These are phyloP conservation scores for Noccaea bulbosa DNA, from an alignment of 345 rosid species.

Conservation along the genomic window DNA sequence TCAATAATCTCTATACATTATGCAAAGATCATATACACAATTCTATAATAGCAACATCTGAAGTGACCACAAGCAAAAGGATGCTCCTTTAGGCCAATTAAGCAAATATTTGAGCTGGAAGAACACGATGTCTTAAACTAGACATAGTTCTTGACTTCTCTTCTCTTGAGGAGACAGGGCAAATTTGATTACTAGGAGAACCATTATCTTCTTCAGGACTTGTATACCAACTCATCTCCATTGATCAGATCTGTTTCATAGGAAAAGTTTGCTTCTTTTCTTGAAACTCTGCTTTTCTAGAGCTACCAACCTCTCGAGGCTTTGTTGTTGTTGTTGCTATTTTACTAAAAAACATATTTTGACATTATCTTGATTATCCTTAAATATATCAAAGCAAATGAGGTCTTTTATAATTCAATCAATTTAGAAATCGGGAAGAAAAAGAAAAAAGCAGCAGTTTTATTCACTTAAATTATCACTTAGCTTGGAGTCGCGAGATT, in stretches of 20 bases:
- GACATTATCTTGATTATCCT: no score
- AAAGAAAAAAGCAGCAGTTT: no score
- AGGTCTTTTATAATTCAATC: no score
- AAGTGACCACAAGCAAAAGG: slow-evolving; percentile 87
- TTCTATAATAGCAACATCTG: slow-evolving; percentile 33
- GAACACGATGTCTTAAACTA: slow-evolving; percentile 90
- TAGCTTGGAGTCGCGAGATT: no score
- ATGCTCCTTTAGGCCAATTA: slow-evolving; percentile 89
- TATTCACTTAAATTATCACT: no score
- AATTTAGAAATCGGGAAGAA: no score
- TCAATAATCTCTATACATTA: no score
- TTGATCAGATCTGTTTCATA: slow-evolving; percentile 76
- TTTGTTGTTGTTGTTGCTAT: not conserved
- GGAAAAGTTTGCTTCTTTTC: slow-evolving; percentile 73
- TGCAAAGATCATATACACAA: no score
- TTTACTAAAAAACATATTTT: no score
- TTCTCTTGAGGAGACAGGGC: slow-evolving; percentile 65
- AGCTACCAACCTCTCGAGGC: slow-evolving; percentile 46
- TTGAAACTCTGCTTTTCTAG: slow-evolving; percentile 53
- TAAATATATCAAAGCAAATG: no score
- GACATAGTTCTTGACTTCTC: slow-evolving; percentile 85
- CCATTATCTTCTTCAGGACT: slow-evolving; percentile 84
- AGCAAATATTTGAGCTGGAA: slow-evolving; percentile 84
- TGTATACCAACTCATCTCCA: slow-evolving; percentile 85
- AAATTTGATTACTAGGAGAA: slow-evolving; percentile 58